These are phyloP conservation scores for Novakomyces olei DNA, from an alignment of 805 yeast genomes.

Conservation along the genomic window DNA sequence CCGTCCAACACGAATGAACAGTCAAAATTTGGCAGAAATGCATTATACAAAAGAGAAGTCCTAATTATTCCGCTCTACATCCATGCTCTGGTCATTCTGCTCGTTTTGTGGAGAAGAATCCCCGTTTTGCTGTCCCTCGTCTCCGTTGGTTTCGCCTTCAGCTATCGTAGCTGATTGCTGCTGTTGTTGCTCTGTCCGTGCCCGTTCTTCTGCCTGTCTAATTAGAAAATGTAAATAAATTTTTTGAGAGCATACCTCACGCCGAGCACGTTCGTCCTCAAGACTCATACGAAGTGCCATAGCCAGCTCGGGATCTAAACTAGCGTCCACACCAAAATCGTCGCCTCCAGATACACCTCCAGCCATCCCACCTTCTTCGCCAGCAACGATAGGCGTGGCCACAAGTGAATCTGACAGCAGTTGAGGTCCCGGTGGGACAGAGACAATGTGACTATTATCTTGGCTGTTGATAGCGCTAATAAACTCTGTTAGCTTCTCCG, in stretches of 20 bases:
- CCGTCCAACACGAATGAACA: too few species aligned
- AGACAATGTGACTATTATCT: slow-evolving; percentile 60
- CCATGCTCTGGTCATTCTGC: too few species aligned
- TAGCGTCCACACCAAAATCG: slow-evolving; percentile 60
- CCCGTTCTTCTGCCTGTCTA: slow-evolving; percentile 6
- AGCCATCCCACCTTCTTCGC: slow-evolving; percentile 34
- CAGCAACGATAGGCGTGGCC: slow-evolving; percentile 48
- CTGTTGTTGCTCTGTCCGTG: too few species aligned
- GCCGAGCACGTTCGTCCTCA: slow-evolving; percentile 86
- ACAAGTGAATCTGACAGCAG: slow-evolving; percentile 63
- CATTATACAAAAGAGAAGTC: too few species aligned
- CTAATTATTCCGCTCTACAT: too few species aligned
- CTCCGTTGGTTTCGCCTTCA: too few species aligned
- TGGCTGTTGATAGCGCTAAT: slow-evolving; percentile 44
- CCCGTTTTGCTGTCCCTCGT: too few species aligned
- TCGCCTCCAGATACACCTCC: slow-evolving; percentile 16
- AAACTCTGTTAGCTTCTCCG: slow-evolving; percentile 59
- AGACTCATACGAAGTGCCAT: slow-evolving; percentile 81
- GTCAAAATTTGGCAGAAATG: too few species aligned
- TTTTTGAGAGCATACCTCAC: slow-evolving; percentile 23
- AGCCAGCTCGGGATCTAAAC: slow-evolving; percentile 91
- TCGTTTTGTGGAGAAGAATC: too few species aligned
- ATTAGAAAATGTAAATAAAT: slow-evolving; percentile 8
- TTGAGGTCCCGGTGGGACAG: slow-evolving; percentile 74
- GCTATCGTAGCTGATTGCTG: too few species aligned